Evolutionary conservation across 768 basidiomycete species (phyloP).

Genomic region (Suillus lakei): DNA sequence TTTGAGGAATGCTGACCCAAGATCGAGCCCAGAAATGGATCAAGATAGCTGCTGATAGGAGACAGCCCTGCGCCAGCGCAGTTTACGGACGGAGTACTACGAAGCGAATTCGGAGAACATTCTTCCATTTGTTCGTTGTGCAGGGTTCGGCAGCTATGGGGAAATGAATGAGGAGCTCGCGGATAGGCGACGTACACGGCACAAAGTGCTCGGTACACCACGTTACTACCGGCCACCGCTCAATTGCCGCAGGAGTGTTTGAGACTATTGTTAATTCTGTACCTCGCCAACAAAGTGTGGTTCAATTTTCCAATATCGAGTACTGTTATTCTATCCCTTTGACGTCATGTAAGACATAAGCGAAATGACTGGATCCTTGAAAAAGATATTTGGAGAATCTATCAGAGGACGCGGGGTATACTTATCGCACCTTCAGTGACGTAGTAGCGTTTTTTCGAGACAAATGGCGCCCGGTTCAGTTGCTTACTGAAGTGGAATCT

Average conservation of each 20-base stretch:
- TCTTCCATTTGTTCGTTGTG: slow-evolving; percentile 21
- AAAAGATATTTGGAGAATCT: slow-evolving; percentile 13
- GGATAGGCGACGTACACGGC: slow-evolving; percentile 17
- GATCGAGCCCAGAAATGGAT: slow-evolving; percentile 13
- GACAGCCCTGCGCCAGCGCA: slow-evolving; percentile 17
- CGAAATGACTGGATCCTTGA: slow-evolving; percentile 11
- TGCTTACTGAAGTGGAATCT: neutral
- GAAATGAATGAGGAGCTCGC: slow-evolving; percentile 24
- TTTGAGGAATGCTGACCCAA: slow-evolving; percentile 19
- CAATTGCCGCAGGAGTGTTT: slow-evolving; percentile 11
- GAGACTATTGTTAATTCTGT: slow-evolving; percentile 8
- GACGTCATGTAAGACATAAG: slow-evolving; percentile 10
- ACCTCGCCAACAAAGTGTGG: slow-evolving; percentile 16
- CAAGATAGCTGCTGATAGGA: slow-evolving; percentile 18
- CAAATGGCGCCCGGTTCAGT: slow-evolving; percentile 15
- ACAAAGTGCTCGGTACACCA: slow-evolving; percentile 23
- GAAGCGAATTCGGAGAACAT: slow-evolving; percentile 23
- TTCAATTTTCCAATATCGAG: neutral
- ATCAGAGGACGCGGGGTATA: slow-evolving; percentile 15
- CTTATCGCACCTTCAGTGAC: slow-evolving; percentile 12
- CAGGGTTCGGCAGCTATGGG: slow-evolving; percentile 18
- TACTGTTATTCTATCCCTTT: neutral
- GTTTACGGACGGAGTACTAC: slow-evolving; percentile 14
- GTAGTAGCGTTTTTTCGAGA: slow-evolving; percentile 9
- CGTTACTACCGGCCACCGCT: slow-evolving; percentile 19